Percentiles rank a stretch among this genome's conserved stretches.
Evolutionary conservation across 768 basidiomycete species (phyloP).

Genomic region (Albatrellus ellisii): DNA sequence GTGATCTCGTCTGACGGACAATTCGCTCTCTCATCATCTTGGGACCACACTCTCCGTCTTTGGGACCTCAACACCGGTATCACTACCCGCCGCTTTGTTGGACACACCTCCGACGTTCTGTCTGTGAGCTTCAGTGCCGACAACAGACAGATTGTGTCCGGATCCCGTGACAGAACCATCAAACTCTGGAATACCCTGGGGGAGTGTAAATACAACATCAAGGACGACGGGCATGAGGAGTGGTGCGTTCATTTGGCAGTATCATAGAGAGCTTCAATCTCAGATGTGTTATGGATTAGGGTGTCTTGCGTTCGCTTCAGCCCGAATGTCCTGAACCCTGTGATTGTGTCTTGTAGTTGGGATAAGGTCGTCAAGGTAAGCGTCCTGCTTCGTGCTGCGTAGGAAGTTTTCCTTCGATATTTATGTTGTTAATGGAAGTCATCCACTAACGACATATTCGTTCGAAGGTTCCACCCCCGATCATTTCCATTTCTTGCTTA

Average conservation of each 20-base stretch:
- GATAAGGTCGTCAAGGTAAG: slow-evolving; percentile 99
- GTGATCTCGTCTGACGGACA: slow-evolving; percentile 99
- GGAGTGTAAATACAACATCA: slow-evolving; percentile 99
- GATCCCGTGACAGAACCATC: slow-evolving; percentile 92
- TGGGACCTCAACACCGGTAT: slow-evolving; percentile 98
- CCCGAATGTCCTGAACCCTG: slow-evolving; percentile 93
- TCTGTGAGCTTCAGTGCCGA: slow-evolving; percentile 99
- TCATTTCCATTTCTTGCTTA: background rate
- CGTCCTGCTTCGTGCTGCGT: background rate
- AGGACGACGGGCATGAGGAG: slow-evolving; percentile 96
- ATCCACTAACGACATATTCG: slow-evolving; percentile 46
- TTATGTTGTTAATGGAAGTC: slow-evolving; percentile 40
- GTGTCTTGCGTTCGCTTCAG: slow-evolving; percentile 99
- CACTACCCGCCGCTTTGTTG: slow-evolving; percentile 95
- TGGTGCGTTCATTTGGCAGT: slow-evolving; percentile 37
- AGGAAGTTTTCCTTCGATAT: slow-evolving; percentile 3
- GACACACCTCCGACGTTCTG: slow-evolving; percentile 95
- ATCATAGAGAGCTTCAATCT: background rate
- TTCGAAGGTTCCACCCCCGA: slow-evolving; percentile 65
- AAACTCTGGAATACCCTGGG: slow-evolving; percentile 99
- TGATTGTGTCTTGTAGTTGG: slow-evolving; percentile 99
- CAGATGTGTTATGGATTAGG: slow-evolving; percentile 31
- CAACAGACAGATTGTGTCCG: slow-evolving; percentile 99
- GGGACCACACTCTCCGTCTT: slow-evolving; percentile 99
- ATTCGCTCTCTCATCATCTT: slow-evolving; percentile 97